These are phyloP conservation scores for Gaeumannomyces sp. DNA, from an alignment of 2,329 filamentous ascomycete species.

Conservation along the genomic window DNA sequence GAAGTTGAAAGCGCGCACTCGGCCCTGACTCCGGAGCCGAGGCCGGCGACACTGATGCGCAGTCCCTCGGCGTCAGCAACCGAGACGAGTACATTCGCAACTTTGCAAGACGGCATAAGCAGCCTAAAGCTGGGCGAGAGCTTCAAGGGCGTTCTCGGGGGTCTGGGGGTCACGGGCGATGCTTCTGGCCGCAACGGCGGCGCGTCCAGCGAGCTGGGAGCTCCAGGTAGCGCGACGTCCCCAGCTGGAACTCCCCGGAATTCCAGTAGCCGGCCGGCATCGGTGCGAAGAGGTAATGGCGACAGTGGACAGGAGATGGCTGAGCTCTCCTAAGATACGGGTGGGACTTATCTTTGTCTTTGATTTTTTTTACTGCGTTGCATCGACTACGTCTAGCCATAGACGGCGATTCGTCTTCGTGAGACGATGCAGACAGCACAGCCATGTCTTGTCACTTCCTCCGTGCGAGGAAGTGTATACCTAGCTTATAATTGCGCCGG, in stretches of 20 bases:
- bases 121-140: slow-evolving; percentile 17
- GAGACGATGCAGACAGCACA: too few relatives aligned
- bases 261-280: background rate
- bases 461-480: background rate
- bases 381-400: too few relatives aligned
- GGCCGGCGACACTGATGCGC: slow-evolving; percentile 12
- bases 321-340: slow-evolving; percentile 12
- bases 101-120: slow-evolving; percentile 18
- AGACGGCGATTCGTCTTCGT: too few relatives aligned
- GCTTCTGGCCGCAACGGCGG: slow-evolving; percentile 9
- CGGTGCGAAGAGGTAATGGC: slow-evolving; percentile 4
- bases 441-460: background rate
- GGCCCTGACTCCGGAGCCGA: slow-evolving; percentile 13
- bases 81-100: slow-evolving; percentile 13
- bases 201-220: background rate
- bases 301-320: slow-evolving; percentile 15
- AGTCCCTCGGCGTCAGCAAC: slow-evolving; percentile 11
- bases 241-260: background rate
- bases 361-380: too few relatives aligned
- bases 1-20: slow-evolving; percentile 15
- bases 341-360: too few relatives aligned
- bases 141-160: slow-evolving; percentile 18
- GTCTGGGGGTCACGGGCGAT: slow-evolving; percentile 11
- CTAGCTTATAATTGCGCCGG: background rate
- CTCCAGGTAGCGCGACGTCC: background rate